Evolutionary conservation across 2,329 filamentous ascomycete genomes (phyloP).

Genomic region (Alternaria postmessia): DNA sequence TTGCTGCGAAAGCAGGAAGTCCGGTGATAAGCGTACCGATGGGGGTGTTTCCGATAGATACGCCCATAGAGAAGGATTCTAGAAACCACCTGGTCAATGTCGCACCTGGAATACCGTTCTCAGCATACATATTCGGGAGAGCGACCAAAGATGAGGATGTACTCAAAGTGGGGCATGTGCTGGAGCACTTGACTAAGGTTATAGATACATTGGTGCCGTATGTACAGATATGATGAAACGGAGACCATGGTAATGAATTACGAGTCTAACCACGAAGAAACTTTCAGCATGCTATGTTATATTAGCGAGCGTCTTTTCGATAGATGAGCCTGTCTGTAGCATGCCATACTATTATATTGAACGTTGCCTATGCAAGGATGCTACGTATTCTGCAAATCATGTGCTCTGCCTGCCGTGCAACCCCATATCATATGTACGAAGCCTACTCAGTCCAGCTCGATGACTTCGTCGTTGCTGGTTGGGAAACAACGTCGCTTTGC

Average conservation of each 20-base stretch:
- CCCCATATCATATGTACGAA: neutral
- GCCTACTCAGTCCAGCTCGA: slow-evolving; percentile 15
- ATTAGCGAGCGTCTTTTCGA: neutral
- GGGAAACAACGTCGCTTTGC: slow-evolving; percentile 17
- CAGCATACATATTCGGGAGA: slow-evolving; percentile 16
- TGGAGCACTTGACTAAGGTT: slow-evolving; percentile 8
- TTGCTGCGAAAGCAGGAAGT: slow-evolving; percentile 51
- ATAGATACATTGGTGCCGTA: slow-evolving; percentile 7
- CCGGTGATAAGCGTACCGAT: slow-evolving; percentile 69
- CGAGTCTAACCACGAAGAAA: neutral
- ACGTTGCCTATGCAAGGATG: neutral
- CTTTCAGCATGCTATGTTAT: neutral
- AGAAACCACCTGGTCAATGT: slow-evolving; percentile 56
- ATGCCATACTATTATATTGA: neutral
- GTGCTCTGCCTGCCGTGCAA: neutral
- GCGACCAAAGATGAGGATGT: slow-evolving; percentile 13
- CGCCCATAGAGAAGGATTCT: slow-evolving; percentile 52
- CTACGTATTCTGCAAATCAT: neutral
- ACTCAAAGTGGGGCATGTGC: slow-evolving; percentile 12
- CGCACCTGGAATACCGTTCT: slow-evolving; percentile 61
- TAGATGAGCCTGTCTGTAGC: neutral
- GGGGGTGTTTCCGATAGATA: slow-evolving; percentile 60
- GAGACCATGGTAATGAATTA: no score
- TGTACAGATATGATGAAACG: neutral
- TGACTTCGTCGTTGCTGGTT: slow-evolving; percentile 12